A percentile compares a stretch with the other conserved stretches of the same genome.
Evolutionary conservation across 1,284 basidiomycete species (phyloP).

Genomic region (Leccinum cinnamomeum): DNA sequence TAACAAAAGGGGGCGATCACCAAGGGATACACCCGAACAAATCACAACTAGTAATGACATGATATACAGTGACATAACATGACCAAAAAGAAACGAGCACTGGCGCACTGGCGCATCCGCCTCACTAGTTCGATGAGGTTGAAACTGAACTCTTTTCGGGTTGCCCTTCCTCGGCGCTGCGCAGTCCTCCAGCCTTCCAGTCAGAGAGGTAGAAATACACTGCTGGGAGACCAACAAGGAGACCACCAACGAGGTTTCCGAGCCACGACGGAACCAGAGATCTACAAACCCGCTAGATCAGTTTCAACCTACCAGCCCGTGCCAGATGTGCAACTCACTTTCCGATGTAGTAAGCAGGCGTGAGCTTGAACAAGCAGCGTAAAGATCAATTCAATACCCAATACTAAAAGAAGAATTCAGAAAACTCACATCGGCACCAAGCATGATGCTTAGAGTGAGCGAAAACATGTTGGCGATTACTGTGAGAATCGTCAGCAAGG

Average conservation of each 20-base stretch:
- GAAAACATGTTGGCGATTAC: constrained; percentile 77
- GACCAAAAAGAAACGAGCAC: not conserved
- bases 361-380: constrained; percentile 41
- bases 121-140: constrained; percentile 50
- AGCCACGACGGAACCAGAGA: constrained; percentile 67
- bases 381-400: constrained; percentile 9
- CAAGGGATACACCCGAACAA: not conserved
- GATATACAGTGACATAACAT: not conserved
- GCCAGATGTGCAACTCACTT: constrained; percentile 45
- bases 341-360: constrained; percentile 58
- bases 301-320: not conserved
- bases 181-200: constrained; percentile 42
- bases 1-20: not conserved
- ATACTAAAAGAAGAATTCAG: not conserved
- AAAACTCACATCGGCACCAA: constrained; percentile 57
- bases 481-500: constrained; percentile 21
- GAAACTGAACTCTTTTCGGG: constrained; percentile 14
- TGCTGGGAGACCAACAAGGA: constrained; percentile 62
- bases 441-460: constrained; percentile 70
- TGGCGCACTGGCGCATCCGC: constrained; percentile 23
- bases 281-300: constrained; percentile 33
- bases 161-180: constrained; percentile 38
- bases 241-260: constrained; percentile 69
- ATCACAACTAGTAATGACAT: not conserved
- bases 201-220: constrained; percentile 62